Conservation (phyloP, 371 early-diverging fungal genomes). For the Mortierella sp. region DNA sequence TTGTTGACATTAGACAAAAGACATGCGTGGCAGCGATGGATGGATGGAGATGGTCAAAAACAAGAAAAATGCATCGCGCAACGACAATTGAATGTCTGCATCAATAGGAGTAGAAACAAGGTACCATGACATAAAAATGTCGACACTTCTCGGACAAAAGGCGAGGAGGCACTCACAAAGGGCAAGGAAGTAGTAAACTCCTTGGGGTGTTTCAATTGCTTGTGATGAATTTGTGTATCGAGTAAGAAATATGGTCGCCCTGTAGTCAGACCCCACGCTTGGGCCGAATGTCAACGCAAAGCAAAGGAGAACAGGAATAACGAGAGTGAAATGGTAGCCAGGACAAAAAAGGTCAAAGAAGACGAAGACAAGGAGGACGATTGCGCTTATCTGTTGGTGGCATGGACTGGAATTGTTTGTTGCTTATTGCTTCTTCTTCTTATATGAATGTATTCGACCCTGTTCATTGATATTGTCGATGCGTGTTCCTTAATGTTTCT, state of each 20-base stretch:
- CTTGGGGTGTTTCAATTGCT: neutral
- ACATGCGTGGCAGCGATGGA: no score
- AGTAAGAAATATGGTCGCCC: neutral
- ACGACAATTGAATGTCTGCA: no score
- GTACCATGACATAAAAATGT: neutral
- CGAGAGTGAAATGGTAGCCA: neutral
- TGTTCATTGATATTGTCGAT: neutral
- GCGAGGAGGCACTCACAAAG: neutral
- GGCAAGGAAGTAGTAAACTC: neutral
- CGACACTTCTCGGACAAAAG: neutral
- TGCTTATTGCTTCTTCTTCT: no score
- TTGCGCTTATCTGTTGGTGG: neutral
- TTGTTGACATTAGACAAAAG: no score
- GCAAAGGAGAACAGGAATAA: neutral
- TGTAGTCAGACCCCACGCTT: constrained; percentile 3
- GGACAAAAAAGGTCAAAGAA: neutral
- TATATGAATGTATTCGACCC: constrained; percentile 1
- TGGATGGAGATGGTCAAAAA: no score
- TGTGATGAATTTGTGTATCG: neutral
- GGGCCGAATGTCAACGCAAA: neutral
- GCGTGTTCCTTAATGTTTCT: neutral
- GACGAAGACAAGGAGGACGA: neutral
- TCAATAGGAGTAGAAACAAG: no score
- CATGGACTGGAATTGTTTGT: constrained; percentile 11
- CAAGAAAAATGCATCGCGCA: no score